Evolutionary conservation across 1,139 yeast species (phyloP), one percentile per base, ranked within the genome.

Genomic region (Yamadazyma buinensis): DNA sequence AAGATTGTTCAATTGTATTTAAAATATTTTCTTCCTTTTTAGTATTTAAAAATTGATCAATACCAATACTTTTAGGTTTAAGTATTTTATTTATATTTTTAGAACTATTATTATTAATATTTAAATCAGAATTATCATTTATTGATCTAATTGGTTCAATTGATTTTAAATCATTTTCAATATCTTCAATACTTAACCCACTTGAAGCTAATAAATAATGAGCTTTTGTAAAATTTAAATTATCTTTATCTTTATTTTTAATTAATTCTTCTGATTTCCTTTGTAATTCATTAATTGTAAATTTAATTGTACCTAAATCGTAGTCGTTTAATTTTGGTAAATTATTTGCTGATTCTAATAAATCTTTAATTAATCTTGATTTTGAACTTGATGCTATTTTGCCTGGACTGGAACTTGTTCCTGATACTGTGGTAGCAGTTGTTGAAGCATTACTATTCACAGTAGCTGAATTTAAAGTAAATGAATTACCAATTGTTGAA

Each of bases 191-290:
- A 38, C 87, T 82, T 36, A 90, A 72, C 0, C 96, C 97, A 52
- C 94, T 84, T 1, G 94, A 85, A 2, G 97, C 96, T 36, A 92
- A 68, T 30, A 90, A 64, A 54, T 90, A 90, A 51, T 88, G 97
- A 0, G 97, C 97, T 49, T 84, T 85, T 2, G 95, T 85, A 52
- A 75, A 84, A 42, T 78, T 75, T 7, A 24, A 47, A 36, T 55
- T 49, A 7, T 49, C 49, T 26, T 67, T 61, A 7, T 49, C 49
- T 26, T 67, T 61, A 23, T 57, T 59, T 41, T 70, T 72, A 39
- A 90, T 72, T 47, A 84, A 62, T 37, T 72, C 74, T 38, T 68
- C 69, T 0, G 95, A 82, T 42, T 84, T 77, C 46, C 81, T 74
- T 47, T 80, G 80, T 47, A 90, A 76, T 61, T 88, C 97, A 42